Evolutionary conservation across 2,329 filamentous ascomycete species (phyloP), one percentile per base, ranked within the genome.

Genomic region (Cordyceps cicadae): DNA sequence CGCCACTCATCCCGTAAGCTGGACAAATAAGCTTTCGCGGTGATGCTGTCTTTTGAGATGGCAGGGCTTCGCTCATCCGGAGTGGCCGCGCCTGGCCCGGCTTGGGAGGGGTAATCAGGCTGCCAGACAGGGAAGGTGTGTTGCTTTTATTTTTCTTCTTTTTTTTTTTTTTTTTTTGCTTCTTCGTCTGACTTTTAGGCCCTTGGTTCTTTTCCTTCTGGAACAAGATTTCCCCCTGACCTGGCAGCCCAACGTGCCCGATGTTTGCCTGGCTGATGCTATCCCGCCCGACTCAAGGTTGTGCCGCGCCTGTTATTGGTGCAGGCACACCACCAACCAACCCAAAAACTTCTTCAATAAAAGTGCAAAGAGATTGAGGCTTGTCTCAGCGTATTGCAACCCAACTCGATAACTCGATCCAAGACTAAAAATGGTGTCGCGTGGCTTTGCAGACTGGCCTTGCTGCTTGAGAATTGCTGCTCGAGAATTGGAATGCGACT

Each of bases 1-100:
- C 46, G 55, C 55, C 55, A 58, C 55, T 51, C 54, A 57, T 51
- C 46, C 46, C 29, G 5, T 41, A 37, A 43, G 37, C 37, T 41
- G 55, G 46, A 49, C 55, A 48, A 56, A 48, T 48, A 48, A 46
- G 50, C 50, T 48, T 37, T 11, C 12, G 34, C 1, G 34, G 24
- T 24, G 34, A 37, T 37, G 34, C 9, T 37, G 34, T 37, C 34
- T 37, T 24, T 12, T n/a, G 21, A 17, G 24, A 29, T 37, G 8
- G 34, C 34, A 37, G 34, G 34, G 34, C 24, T 24, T 24, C 24
- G 24, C 34, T 37, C 34, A 11, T 37, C 34, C 34, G 34, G 34
- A 37, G 34, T 37, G 34, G 34, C 34, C 34, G 34, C 34, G 34
- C 12, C 29, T 29, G 29, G 34, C 32, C 6, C 8, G 32, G 32